phyloP scores from a whole-genome alignment of 2,329 filamentous ascomycete species.

The Alternaria novae-zelandiae region DNA sequence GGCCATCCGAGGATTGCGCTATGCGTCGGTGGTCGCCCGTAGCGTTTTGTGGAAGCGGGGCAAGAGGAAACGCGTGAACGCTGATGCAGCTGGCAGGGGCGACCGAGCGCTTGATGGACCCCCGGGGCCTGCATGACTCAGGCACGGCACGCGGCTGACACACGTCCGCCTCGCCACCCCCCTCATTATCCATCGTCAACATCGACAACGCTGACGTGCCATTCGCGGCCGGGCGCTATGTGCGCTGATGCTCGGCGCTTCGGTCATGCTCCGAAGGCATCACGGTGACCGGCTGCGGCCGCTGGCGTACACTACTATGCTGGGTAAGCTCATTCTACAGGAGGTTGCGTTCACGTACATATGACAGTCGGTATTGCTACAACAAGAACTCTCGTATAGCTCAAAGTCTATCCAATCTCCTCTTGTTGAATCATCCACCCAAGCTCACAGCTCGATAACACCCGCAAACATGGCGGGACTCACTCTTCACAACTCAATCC shows the following conservation, averaged over 20 bases:
- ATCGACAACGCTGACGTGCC: background rate
- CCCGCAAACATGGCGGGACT: slow-evolving; percentile 16
- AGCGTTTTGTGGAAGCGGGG: background rate
- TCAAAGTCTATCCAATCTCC: background rate
- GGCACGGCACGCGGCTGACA: background rate
- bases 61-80: background rate
- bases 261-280: background rate
- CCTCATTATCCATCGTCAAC: background rate
- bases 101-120: background rate
- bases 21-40: background rate
- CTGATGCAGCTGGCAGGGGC: background rate
- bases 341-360: background rate
- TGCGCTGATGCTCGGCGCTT: background rate
- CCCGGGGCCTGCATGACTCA: background rate
- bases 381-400: background rate
- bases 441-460: background rate
- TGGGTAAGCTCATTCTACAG: background rate
- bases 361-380: background rate
- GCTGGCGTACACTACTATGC: background rate
- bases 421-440: background rate
- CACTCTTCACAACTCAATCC: slow-evolving; percentile 36
- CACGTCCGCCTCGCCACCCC: background rate
- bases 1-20: background rate
- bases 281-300: background rate
- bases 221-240: background rate